Base-by-base conservation (phyloP, 129 eudicot genomes). In the Lactuca sativa region DNA sequence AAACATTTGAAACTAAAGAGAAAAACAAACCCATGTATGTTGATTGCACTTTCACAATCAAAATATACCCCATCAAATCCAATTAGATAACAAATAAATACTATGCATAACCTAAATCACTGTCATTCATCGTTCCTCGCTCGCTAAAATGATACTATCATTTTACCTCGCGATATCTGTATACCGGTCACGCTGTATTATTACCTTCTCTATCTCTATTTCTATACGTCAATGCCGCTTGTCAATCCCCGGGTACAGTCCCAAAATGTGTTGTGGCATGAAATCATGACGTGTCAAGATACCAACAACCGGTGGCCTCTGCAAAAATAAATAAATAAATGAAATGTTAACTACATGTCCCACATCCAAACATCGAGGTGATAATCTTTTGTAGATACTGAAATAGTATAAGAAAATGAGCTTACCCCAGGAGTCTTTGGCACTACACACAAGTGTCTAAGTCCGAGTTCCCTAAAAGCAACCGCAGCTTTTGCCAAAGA, bases 401-500 rank as follows among this genome's bases (percentile, higher is more conserved):
- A 57, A 14, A 30, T n/a, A 6, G 18, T 4, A 65, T 12, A 16
- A 74, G 56, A 25, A 6, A 65, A 9, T 37, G 13, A 67, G 13
- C 74, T 79, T 60, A 79, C 83, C 65, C 79, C 83, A 3, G 79
- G 83, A 61, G 83, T 79, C 54, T 87, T 93, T 6, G 99, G 99
- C 34, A 95, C 96, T 6, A 95, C 95, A 60, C 97, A 95, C 84
- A 95, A 68, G 75, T 95, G 99, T 62, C 99, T 77, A 69, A 95
- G 89, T 32, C 93, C 99, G 15, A 95, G 93, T 71, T 90, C 78
- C 43, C 95, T 82, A 62, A 85, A 90, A 14, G 92, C 90, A 12
- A 95, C 81, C 4, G 92, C 92, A 71, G 99, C 96, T 84, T 95
- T 95, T 47, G 97, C 99, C 21, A 95, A 78, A 43, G 99, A 95